Evolutionary conservation across 2,329 filamentous ascomycete species (phyloP).

Genomic region (Colletotrichum echinochloae): DNA sequence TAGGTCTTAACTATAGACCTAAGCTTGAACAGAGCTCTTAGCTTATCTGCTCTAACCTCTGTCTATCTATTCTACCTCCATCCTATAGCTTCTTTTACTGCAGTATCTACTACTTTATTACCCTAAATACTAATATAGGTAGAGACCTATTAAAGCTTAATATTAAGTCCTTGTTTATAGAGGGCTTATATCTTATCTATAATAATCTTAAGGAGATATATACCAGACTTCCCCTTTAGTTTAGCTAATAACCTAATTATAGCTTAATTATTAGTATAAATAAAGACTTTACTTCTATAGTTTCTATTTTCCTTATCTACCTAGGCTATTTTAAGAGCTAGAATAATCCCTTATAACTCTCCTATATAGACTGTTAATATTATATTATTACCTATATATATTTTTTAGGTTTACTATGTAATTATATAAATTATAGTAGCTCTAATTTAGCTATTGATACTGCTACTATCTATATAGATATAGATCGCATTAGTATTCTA

Average conservation of each 20-base stretch:
- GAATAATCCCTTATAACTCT: slow-evolving; percentile 5
- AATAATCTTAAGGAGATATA: not conserved
- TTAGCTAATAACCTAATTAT: not conserved
- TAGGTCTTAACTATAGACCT: not conserved
- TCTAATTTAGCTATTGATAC: not conserved
- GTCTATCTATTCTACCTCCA: not conserved
- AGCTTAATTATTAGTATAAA: slow-evolving; percentile 1
- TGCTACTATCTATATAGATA: not conserved
- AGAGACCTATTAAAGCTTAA: not conserved
- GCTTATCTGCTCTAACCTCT: not conserved
- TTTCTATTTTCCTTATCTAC: not conserved
- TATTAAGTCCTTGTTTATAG: not conserved
- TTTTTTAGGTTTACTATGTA: not conserved
- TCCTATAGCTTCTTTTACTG: not conserved
- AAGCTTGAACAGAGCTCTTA: not conserved
- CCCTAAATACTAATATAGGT: not conserved
- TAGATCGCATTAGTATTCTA: not conserved
- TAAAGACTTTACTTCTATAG: not conserved
- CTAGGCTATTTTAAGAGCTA: not conserved
- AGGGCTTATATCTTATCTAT: not conserved
- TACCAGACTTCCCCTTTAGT: not conserved
- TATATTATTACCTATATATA: not conserved
- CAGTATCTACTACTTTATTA: not conserved
- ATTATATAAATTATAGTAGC: not conserved
- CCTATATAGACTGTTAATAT: not conserved